Conservation (phyloP, 495 filamentous ascomycete species). For the Talaromyces trachyspermus region DNA sequence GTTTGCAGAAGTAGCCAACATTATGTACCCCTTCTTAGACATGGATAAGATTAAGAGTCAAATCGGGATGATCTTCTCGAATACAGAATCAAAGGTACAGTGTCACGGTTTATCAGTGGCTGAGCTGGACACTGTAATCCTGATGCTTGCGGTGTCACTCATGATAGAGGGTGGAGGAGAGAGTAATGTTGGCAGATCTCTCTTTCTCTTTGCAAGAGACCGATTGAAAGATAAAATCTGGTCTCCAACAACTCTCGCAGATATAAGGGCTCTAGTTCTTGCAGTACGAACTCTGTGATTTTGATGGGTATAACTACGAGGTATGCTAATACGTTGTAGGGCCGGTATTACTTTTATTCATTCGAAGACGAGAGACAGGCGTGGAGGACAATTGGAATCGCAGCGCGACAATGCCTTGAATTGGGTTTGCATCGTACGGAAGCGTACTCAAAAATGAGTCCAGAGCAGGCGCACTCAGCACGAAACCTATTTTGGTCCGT, state of each 20-base stretch:
- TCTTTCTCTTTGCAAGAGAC: background rate
- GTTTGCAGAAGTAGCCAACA: background rate
- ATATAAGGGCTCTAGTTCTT: background rate
- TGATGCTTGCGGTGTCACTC: background rate
- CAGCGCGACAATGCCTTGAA: conserved; percentile 72
- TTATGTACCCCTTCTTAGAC: background rate
- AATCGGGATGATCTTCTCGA: background rate
- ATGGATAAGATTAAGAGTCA: background rate
- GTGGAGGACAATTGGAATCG: conserved; percentile 76
- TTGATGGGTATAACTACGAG: conserved; percentile 39
- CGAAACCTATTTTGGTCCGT: conserved; percentile 42
- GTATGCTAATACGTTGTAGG: background rate
- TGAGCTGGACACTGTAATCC: background rate
- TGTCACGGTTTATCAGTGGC: background rate
- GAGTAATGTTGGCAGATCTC: background rate
- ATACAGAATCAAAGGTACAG: background rate
- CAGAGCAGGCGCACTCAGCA: conserved; percentile 30
- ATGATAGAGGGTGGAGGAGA: background rate
- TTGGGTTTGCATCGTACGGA: conserved; percentile 72
- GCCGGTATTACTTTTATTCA: conserved; percentile 22
- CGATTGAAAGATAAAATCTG: background rate
- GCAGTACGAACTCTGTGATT: conserved; percentile 21
- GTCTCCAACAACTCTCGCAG: background rate
- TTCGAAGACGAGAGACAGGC: conserved; percentile 79
- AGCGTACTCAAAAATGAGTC: no score